A percentile compares a stretch with the other conserved stretches of the same genome.
Evolutionary conservation across 345 rosid genomes (phyloP).

Genomic region (Boechera retrofracta): DNA sequence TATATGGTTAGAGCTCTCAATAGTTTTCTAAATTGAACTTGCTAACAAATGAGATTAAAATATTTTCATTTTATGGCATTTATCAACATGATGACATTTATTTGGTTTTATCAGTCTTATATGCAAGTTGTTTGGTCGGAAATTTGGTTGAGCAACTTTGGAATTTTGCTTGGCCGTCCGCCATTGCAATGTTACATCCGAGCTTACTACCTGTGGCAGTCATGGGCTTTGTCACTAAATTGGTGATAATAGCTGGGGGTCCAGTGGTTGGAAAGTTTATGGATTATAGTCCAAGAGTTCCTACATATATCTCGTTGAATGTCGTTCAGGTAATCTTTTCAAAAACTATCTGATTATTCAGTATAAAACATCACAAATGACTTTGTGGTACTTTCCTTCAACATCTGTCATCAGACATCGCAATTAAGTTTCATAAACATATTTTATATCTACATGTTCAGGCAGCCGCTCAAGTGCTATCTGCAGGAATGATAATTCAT

Average conservation of each 20-base stretch:
- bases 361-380: neutral
- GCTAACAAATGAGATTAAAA: no score
- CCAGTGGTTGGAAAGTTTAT: slow-evolving; percentile 88
- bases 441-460: slow-evolving; percentile 30
- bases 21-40: neutral
- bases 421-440: neutral
- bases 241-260: slow-evolving; percentile 76
- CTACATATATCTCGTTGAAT: slow-evolving; percentile 75
- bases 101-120: slow-evolving; percentile 47
- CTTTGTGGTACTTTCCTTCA: slow-evolving; percentile 15
- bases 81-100: slow-evolving; percentile 2
- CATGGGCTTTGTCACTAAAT: slow-evolving; percentile 84
- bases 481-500: slow-evolving; percentile 84
- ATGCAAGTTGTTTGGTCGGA: slow-evolving; percentile 78
- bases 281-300: slow-evolving; percentile 90
- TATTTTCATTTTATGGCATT: neutral
- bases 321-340: slow-evolving; percentile 61
- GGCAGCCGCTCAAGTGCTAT: slow-evolving; percentile 89
- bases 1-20: slow-evolving; percentile 62
- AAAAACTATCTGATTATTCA: neutral
- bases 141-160: slow-evolving; percentile 92
- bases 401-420: neutral
- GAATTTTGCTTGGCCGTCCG: slow-evolving; percentile 97
- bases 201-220: slow-evolving; percentile 96
- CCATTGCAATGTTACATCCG: slow-evolving; percentile 89